Conservation (phyloP, 768 basidiomycete species). For the Suillus brevipes region DNA sequence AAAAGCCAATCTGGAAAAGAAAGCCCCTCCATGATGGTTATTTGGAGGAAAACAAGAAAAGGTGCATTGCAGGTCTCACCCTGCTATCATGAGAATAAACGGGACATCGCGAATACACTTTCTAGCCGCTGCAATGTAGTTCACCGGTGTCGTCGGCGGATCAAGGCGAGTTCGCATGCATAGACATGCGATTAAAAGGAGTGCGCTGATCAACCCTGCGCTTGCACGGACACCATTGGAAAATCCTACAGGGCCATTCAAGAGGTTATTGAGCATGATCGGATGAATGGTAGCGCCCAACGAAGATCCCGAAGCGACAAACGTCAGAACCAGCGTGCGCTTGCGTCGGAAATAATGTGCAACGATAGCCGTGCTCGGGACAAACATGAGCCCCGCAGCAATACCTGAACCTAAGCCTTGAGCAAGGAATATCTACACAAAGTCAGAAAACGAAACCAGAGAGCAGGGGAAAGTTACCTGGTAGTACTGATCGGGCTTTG, state of each 20-base stretch:
- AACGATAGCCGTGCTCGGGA: constrained; percentile 44
- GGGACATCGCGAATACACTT: constrained; percentile 17
- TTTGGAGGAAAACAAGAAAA: not conserved
- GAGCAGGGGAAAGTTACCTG: constrained; percentile 33
- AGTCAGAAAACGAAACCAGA: not conserved
- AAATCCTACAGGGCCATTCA: constrained; percentile 33
- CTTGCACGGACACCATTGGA: constrained; percentile 50
- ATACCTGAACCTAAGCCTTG: constrained; percentile 51
- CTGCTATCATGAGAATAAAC: constrained; percentile 20
- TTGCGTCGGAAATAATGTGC: constrained; percentile 46
- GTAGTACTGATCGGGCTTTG: constrained; percentile 42
- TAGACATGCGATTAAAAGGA: constrained; percentile 35
- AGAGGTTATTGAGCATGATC: constrained; percentile 33
- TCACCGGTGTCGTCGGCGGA: constrained; percentile 20
- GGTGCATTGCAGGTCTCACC: constrained; percentile 17
- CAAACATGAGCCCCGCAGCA: constrained; percentile 45
- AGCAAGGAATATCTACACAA: constrained; percentile 43
- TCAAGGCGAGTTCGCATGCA: constrained; percentile 43
- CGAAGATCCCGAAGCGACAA: constrained; percentile 41
- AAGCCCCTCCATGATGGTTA: constrained; percentile 11
- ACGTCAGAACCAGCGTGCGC: constrained; percentile 45
- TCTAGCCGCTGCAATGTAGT: constrained; percentile 20
- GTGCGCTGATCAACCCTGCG: constrained; percentile 40
- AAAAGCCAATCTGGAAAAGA: constrained; percentile 40
- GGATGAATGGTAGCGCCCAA: constrained; percentile 26